Base-by-base conservation (phyloP, 176 grass and related monocot species). In the Carex parvula region DNA sequence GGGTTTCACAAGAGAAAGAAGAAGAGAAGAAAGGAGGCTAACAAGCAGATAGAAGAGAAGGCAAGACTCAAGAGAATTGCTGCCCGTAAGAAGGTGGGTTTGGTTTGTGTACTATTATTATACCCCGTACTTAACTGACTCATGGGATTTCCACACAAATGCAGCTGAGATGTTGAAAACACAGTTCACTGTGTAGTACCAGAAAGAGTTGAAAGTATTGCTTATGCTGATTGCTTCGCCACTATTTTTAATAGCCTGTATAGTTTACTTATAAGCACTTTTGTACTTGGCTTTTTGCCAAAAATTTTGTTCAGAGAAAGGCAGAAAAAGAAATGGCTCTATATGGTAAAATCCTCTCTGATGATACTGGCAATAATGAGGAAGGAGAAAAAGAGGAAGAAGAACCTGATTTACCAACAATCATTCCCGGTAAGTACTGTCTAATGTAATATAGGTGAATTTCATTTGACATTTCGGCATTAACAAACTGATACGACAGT, bases 1-100 rank as follows among this genome's bases (percentile, higher is more conserved):
- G 96, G 96, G 22, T 98, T 98, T 69, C 93, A 98, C 83, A 98
- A 98, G 85, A 85, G 96, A 84, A 98, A 98, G 91, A 95, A 95
- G 85, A 98, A 98, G 88, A 93, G 96, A 70, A 91, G 96, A 90
- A 98, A 95, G 65, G 96, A 98, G 70, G 96, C 96, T 42, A 70
- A 98, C 37, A 91, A 69, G 77, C 84, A 93, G 80, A 85, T 93
- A 85, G 86, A 92, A 85, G 96, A 95, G 80, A 95, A 98, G 85
- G 91, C 92, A 8, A 98, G 96, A 52, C 66, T 76, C 81, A 95
- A 90, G 91, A 89, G 88, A 70, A 98, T 95, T 55, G 41, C 69
- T 57, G 70, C 32, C 0, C 93, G 96, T 83, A 98, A 98, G 72
- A 90, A 84, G 96, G 96, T 94, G 59, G 81, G 87, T 8, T 86